phyloP scores from a whole-genome alignment of 495 filamentous ascomycete genomes.

The Rostrohypoxylon terebratum region DNA sequence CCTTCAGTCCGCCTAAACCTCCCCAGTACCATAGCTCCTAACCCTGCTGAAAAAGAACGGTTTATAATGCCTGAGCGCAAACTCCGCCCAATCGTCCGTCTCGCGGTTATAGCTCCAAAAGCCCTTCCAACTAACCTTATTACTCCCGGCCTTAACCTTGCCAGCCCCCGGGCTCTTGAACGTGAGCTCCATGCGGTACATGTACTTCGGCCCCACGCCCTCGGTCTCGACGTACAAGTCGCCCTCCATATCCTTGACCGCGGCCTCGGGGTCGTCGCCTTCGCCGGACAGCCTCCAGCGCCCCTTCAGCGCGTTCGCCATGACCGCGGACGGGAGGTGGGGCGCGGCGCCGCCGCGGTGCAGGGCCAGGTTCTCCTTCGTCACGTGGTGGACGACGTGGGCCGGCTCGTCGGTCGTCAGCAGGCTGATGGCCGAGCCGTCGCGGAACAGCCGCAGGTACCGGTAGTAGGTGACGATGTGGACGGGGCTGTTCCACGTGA shows the following conservation, averaged over 20 bases:
- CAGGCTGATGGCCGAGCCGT: slow-evolving; percentile 83
- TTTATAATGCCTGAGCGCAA: slow-evolving; percentile 83
- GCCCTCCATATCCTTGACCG: slow-evolving; percentile 64
- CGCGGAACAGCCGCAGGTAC: slow-evolving; percentile 93
- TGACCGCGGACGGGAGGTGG: slow-evolving; percentile 52
- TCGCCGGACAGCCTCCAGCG: slow-evolving; percentile 53
- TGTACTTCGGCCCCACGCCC: slow-evolving; percentile 77
- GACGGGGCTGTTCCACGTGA: slow-evolving; percentile 83
- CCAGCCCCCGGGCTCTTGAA: slow-evolving; percentile 70
- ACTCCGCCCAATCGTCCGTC: slow-evolving; percentile 91
- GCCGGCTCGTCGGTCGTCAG: slow-evolving; percentile 82
- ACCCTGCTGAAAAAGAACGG: slow-evolving; percentile 91
- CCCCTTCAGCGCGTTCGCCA: slow-evolving; percentile 53
- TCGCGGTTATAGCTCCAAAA: slow-evolving; percentile 92
- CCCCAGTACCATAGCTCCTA: slow-evolving; percentile 70
- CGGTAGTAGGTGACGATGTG: slow-evolving; percentile 98
- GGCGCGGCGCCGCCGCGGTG: slow-evolving; percentile 37
- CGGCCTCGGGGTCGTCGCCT: slow-evolving; percentile 44
- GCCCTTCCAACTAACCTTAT: slow-evolving; percentile 87
- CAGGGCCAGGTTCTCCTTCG: slow-evolving; percentile 51
- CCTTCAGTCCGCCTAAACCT: slow-evolving; percentile 22
- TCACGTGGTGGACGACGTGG: slow-evolving; percentile 83
- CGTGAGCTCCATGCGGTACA: slow-evolving; percentile 80
- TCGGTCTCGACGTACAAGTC: slow-evolving; percentile 87
- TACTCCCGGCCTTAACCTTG: slow-evolving; percentile 67